Evolutionary conservation across 495 filamentous ascomycete genomes (phyloP).

Genomic region (Penicillium coffeae): DNA sequence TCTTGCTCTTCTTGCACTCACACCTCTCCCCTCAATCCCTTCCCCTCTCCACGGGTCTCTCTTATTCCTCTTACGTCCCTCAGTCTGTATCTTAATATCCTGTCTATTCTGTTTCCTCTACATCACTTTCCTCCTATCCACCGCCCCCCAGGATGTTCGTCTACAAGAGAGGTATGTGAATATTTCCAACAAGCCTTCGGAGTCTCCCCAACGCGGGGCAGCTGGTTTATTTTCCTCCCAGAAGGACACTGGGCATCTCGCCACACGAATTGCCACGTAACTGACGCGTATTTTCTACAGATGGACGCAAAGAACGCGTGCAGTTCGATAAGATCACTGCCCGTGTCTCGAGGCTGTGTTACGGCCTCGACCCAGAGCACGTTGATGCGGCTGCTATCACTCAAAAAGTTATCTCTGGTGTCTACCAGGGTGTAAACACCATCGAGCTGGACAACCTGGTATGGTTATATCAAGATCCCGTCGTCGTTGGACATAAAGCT

Average conservation of each 20-base stretch:
- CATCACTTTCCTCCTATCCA: slow-evolving; percentile 7
- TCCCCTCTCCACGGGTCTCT: slow-evolving; percentile 1
- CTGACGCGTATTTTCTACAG: slow-evolving; percentile 45
- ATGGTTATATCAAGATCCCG: slow-evolving; percentile 27
- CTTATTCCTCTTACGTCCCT: slow-evolving; percentile 1
- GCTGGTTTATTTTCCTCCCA: neutral
- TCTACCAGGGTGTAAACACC: slow-evolving; percentile 96
- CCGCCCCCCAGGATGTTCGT: slow-evolving; percentile 59
- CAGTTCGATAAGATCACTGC: slow-evolving; percentile 99
- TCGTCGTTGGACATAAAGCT: neutral
- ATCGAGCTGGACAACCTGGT: slow-evolving; percentile 95
- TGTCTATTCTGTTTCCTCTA: slow-evolving; percentile 4
- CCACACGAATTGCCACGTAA: slow-evolving; percentile 20
- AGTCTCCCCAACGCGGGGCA: slow-evolving; percentile 5
- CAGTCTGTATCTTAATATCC: neutral
- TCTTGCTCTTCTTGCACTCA: slow-evolving; percentile 11
- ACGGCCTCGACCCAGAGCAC: slow-evolving; percentile 93
- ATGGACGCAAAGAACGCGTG: slow-evolving; percentile 99
- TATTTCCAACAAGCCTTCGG: neutral
- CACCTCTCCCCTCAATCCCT: slow-evolving; percentile 12
- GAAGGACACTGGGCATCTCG: slow-evolving; percentile 11
- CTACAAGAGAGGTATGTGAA: slow-evolving; percentile 62
- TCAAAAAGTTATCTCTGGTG: slow-evolving; percentile 98
- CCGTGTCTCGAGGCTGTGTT: slow-evolving; percentile 94
- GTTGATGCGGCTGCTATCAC: slow-evolving; percentile 98